Evolutionary conservation across 805 yeast genomes (phyloP).

Genomic region (Sungouiella thailandica): DNA sequence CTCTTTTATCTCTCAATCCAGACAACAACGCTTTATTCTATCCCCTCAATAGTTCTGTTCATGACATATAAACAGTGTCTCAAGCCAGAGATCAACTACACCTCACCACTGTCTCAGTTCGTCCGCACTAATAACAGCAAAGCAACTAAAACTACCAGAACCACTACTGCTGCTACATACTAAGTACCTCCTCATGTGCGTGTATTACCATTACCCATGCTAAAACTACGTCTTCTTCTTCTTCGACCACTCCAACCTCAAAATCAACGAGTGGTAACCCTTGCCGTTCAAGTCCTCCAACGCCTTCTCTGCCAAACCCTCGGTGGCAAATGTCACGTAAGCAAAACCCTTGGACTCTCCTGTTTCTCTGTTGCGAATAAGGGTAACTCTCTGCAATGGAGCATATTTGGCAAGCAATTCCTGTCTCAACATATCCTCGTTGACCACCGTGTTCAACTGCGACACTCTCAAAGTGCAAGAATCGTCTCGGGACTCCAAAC

Average conservation of each 20-base stretch:
- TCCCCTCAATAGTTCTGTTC: too few species aligned
- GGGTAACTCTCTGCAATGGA: conserved; percentile 66
- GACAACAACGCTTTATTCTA: too few species aligned
- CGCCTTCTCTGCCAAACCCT: conserved; percentile 70
- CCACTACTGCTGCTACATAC: too few species aligned
- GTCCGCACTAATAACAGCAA: too few species aligned
- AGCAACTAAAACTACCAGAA: too few species aligned
- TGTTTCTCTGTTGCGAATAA: conserved; percentile 88
- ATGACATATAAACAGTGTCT: too few species aligned
- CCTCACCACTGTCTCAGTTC: too few species aligned
- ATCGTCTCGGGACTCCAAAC: conserved; percentile 65
- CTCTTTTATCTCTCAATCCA: too few species aligned
- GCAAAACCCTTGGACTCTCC: conserved; percentile 95
- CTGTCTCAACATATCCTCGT: conserved; percentile 72
- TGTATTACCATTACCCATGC: conserved; percentile 1
- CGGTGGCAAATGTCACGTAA: conserved; percentile 74
- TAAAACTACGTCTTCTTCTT: conserved; percentile 30
- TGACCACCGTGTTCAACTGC: conserved; percentile 81
- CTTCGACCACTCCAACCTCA: conserved; percentile 44
- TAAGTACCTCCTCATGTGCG: too few species aligned
- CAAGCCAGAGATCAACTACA: too few species aligned
- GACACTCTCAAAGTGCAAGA: conserved; percentile 83
- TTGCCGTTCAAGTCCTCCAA: conserved; percentile 74
- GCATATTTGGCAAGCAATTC: conserved; percentile 68
- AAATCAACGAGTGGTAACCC: conserved; percentile 87